Evolutionary conservation across 306 rosid genomes (phyloP), one percentile per base, ranked within the genome.

Genomic region (Quercus variabilis): DNA sequence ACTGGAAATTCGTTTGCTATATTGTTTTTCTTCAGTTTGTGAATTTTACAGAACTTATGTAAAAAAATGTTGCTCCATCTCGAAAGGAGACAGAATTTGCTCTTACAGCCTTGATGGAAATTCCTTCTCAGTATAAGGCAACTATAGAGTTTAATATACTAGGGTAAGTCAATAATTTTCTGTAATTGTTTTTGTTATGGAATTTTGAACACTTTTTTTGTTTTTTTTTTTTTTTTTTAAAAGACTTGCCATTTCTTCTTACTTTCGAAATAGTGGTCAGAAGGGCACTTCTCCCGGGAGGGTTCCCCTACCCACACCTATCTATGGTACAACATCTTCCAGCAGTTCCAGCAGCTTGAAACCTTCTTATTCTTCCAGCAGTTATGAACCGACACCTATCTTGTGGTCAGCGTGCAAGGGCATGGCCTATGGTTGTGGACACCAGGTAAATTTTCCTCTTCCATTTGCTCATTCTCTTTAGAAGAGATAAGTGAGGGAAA

Each of bases 391-490:
- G 25, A 90, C 93, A 23, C 98, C 96, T n/a, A 17, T 75, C 49
- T 69, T 71, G 23, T 23, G 23, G 23, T 23, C 23, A 23, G 23
- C 23, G 23, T 23, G 23, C 5, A 95, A 91, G 86, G 92, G 93
- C 94, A 87, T 95, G 94, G 99, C 98, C 80, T 95, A 92, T 63
- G 98, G 97, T 57, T 95, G 99, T 69, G 99, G 99, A 63, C 99
- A 95, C 84, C 99, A 86, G 98, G 99, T 93, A 88, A 73, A 51
- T 56, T 30, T 55, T 57, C 25, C 70, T 60, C 55, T 57, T 64
- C 75, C 71, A 31, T 85, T 49, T 75, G 41, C 75, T 57, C 30
- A 18, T 49, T 17, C 69, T 19, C 63, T 74, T 23, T 64, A 3
- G 6, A 35, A 75, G 56, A 68, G 18, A 54, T 55, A 18, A 30